Evolutionary conservation across 441 rosid genomes (phyloP).

Genomic region (Hura crepitans): DNA sequence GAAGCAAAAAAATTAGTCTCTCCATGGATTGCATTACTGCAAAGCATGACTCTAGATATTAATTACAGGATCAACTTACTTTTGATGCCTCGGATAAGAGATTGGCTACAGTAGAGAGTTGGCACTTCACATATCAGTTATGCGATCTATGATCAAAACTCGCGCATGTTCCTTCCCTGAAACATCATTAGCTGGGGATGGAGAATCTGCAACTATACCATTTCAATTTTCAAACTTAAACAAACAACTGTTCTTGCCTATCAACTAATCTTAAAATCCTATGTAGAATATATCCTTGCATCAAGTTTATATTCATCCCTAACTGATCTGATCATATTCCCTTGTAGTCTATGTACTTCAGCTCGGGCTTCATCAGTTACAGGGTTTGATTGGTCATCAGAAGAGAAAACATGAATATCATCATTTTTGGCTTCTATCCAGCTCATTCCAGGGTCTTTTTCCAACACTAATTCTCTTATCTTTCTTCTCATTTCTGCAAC

Average conservation of each 20-base stretch:
- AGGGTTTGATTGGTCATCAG: slow-evolving; percentile 54
- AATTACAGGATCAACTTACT: too few relatives aligned
- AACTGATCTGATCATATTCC: slow-evolving; percentile 41
- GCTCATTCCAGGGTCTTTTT: slow-evolving; percentile 78
- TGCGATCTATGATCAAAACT: too few relatives aligned
- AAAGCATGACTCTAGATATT: too few relatives aligned
- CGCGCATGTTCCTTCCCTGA: too few relatives aligned
- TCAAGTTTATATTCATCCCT: slow-evolving; percentile 14
- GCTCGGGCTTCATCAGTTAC: slow-evolving; percentile 37
- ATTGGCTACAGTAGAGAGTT: background rate
- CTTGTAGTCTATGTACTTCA: slow-evolving; percentile 43
- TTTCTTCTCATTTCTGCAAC: slow-evolving; percentile 63
- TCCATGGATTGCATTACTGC: too few relatives aligned
- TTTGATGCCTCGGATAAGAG: background rate
- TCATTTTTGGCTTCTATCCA: slow-evolving; percentile 64
- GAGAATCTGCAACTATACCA: background rate
- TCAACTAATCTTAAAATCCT: background rate
- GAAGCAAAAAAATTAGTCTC: too few relatives aligned
- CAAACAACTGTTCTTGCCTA: background rate
- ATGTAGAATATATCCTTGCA: slow-evolving; percentile 1
- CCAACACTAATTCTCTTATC: slow-evolving; percentile 46
- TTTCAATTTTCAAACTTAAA: too few relatives aligned
- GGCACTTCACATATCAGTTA: too few relatives aligned
- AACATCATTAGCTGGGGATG: too few relatives aligned
- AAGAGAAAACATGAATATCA: slow-evolving; percentile 47